Conservation (phyloP, 768 basidiomycete species). For the Pleurotus sapidus region DNA sequence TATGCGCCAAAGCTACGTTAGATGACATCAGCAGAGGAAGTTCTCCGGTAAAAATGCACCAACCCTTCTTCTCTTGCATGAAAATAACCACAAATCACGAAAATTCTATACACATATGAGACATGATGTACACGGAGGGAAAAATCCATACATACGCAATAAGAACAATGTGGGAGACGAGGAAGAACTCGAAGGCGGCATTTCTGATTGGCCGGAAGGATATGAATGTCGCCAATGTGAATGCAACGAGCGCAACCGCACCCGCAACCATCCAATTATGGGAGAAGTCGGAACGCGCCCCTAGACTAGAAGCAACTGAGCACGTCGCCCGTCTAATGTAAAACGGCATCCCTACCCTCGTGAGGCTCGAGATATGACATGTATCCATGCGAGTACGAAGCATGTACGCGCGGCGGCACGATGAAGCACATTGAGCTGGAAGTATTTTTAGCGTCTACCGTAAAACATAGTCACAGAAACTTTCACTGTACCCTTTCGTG, state of each 20-base stretch:
- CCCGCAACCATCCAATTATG: constrained; percentile 34
- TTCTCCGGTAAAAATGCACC: constrained; percentile 8
- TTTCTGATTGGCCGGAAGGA: constrained; percentile 37
- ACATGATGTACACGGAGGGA: constrained; percentile 18
- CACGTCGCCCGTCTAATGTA: neutral
- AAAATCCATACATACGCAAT: constrained; percentile 21
- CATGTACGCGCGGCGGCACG: constrained; percentile 40
- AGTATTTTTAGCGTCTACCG: neutral
- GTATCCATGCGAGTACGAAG: constrained; percentile 42
- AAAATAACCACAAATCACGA: constrained; percentile 35
- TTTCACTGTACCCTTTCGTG: constrained; percentile 42
- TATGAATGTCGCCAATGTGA: constrained; percentile 33
- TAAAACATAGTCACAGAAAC: no score
- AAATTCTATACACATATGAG: constrained; percentile 25
- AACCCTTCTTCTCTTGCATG: constrained; percentile 30
- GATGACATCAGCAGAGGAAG: constrained; percentile 5
- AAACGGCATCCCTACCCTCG: constrained; percentile 18
- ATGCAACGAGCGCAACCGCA: constrained; percentile 24
- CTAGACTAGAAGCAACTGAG: constrained; percentile 22
- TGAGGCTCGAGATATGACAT: constrained; percentile 28
- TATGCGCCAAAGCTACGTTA: constrained; percentile 30
- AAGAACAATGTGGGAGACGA: constrained; percentile 26
- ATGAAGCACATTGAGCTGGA: constrained; percentile 42
- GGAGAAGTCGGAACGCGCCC: constrained; percentile 30
- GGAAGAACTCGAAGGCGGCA: constrained; percentile 41